These are phyloP conservation scores for Aspergillus sp. DNA, from an alignment of 2,329 filamentous ascomycete species.

Conservation along the genomic window DNA sequence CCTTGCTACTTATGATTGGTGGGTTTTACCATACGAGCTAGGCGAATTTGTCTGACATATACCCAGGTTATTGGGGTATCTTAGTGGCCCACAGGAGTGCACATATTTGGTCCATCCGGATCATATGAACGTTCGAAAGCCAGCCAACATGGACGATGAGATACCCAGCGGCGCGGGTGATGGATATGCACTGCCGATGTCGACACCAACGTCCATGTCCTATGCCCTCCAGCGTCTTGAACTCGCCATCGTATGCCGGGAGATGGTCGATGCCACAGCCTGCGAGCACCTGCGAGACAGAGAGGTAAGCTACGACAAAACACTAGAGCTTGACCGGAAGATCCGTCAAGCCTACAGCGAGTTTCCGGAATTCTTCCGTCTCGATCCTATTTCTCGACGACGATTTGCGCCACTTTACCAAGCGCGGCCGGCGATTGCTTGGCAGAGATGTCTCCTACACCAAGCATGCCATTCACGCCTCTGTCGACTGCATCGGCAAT, in stretches of 20 bases:
- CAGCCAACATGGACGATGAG: slow-evolving; percentile 37
- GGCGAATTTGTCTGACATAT: background rate
- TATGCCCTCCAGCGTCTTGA: slow-evolving; percentile 39
- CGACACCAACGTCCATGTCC: slow-evolving; percentile 37
- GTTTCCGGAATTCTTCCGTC: slow-evolving; percentile 30
- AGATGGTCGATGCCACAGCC: slow-evolving; percentile 31
- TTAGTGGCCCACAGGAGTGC: slow-evolving; percentile 38
- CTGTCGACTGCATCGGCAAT: slow-evolving; percentile 34
- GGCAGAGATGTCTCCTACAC: slow-evolving; percentile 30
- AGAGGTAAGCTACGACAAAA: slow-evolving; percentile 28
- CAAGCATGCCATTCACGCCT: slow-evolving; percentile 29
- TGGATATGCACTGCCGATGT: slow-evolving; percentile 18
- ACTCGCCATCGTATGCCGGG: slow-evolving; percentile 33
- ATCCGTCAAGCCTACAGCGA: slow-evolving; percentile 23
- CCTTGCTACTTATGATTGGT: slow-evolving; percentile 38
- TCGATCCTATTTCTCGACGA: slow-evolving; percentile 23
- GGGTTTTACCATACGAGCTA: slow-evolving; percentile 2
- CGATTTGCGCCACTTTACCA: slow-evolving; percentile 22
- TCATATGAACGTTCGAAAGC: slow-evolving; percentile 35
- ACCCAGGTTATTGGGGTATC: slow-evolving; percentile 30
- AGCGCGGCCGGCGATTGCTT: slow-evolving; percentile 21
- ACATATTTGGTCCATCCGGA: slow-evolving; percentile 36
- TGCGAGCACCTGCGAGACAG: slow-evolving; percentile 17
- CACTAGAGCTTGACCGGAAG: slow-evolving; percentile 31
- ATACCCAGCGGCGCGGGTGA: slow-evolving; percentile 19